phyloP scores from a whole-genome alignment of 1,139 yeast genomes.

The Pichia norvegensis region DNA sequence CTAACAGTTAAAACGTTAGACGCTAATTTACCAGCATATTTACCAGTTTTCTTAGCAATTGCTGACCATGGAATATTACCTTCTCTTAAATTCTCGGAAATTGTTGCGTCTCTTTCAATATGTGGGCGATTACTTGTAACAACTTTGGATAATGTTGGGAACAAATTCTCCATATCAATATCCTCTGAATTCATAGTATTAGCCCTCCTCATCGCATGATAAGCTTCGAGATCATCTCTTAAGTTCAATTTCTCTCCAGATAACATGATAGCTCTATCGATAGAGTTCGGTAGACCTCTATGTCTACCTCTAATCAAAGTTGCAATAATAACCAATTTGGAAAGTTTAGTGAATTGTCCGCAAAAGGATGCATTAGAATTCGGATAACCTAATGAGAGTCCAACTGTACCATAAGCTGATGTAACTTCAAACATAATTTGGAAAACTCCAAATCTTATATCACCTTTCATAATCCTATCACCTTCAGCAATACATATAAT shows the following conservation, averaged over 20 bases:
- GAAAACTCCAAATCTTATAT: conserved; percentile 57
- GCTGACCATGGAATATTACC: conserved; percentile 11
- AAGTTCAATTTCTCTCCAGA: conserved; percentile 63
- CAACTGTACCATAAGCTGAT: conserved; percentile 95
- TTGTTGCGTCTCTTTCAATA: conserved; percentile 8
- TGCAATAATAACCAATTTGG: conserved; percentile 79
- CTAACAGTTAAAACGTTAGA: conserved; percentile 12
- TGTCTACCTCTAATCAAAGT: conserved; percentile 93
- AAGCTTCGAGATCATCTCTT: conserved; percentile 62
- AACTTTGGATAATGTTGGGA: conserved; percentile 9
- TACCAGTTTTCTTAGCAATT: conserved; percentile 5
- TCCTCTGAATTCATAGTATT: conserved; percentile 14
- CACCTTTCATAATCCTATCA: conserved; percentile 39
- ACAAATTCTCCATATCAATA: conserved; percentile 1
- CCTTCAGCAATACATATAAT: conserved; percentile 85
- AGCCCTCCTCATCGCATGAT: conserved; percentile 36
- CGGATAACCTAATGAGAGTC: conserved; percentile 80
- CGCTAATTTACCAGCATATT: conserved; percentile 8
- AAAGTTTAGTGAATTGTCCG: conserved; percentile 60
- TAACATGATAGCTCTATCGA: conserved; percentile 89
- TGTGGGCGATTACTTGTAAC: conserved; percentile 1
- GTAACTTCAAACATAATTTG: conserved; percentile 77
- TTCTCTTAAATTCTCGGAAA: conserved; percentile 7
- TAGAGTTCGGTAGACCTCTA: conserved; percentile 89
- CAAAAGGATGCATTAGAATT: conserved; percentile 58